phyloP scores from a whole-genome alignment of 345 rosid species.

The Pugionium cornutum region DNA sequence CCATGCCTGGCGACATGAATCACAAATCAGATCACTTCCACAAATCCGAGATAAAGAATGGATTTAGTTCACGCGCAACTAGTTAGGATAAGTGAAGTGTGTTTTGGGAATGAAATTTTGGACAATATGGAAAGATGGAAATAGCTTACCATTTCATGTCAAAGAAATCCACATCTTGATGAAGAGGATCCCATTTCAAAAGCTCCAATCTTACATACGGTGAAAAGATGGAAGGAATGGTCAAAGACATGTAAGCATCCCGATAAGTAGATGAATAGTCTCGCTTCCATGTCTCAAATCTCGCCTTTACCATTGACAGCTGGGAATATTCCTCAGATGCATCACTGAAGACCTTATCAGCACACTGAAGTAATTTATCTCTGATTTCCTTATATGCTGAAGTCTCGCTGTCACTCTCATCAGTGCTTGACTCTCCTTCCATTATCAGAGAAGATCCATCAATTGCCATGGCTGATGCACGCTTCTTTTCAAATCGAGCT shows the following conservation, averaged over 20 bases:
- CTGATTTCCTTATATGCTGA: slow-evolving; percentile 75
- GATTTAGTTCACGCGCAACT: background rate
- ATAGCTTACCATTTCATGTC: slow-evolving; percentile 76
- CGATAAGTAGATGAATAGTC: slow-evolving; percentile 68
- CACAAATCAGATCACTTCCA: slow-evolving; percentile 23
- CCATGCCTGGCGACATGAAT: slow-evolving; percentile 64
- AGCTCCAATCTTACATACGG: slow-evolving; percentile 93
- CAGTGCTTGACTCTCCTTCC: slow-evolving; percentile 98
- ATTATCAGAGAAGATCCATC: slow-evolving; percentile 59
- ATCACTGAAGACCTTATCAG: slow-evolving; percentile 82
- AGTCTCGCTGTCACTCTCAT: slow-evolving; percentile 91
- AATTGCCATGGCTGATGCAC: slow-evolving; percentile 65
- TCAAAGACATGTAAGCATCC: slow-evolving; percentile 91
- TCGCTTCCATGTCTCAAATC: slow-evolving; percentile 84
- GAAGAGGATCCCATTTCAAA: slow-evolving; percentile 91
- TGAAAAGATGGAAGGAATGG: slow-evolving; percentile 85
- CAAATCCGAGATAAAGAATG: slow-evolving; percentile 7
- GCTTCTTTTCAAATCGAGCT: slow-evolving; percentile 67
- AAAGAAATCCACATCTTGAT: slow-evolving; percentile 67
- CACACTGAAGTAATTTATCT: slow-evolving; percentile 64
- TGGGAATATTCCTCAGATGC: slow-evolving; percentile 90
- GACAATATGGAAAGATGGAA: slow-evolving; percentile 11
- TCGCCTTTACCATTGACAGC: slow-evolving; percentile 74
- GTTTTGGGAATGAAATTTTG: slow-evolving; percentile 11
- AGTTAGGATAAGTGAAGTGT: background rate